Conservation (phyloP, 768 basidiomycete species). For the Erythrobasidium yunnanense region DNA sequence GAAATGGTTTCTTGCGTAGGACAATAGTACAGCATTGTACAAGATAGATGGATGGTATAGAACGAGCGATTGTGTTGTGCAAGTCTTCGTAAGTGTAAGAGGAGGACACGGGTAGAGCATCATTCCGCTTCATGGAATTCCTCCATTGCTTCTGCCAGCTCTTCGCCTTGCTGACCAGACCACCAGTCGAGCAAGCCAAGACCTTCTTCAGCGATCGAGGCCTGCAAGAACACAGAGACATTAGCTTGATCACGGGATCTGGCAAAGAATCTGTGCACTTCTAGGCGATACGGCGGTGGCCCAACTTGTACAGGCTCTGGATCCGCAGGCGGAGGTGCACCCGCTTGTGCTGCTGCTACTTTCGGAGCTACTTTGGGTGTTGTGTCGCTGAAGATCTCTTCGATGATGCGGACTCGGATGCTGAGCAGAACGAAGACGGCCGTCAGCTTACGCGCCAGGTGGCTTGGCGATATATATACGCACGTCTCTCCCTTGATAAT, state of each 20-base stretch:
- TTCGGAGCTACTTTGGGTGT: slow-evolving; percentile 31
- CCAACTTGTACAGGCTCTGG: slow-evolving; percentile 24
- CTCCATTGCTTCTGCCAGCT: slow-evolving; percentile 34
- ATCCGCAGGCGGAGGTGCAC: neutral
- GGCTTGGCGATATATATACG: neutral
- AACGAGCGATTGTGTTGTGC: too few species aligned
- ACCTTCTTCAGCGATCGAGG: slow-evolving; percentile 43
- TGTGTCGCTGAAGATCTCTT: slow-evolving; percentile 36
- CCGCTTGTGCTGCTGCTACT: neutral
- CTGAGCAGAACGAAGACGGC: slow-evolving; percentile 4
- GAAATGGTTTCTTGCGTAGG: too few species aligned
- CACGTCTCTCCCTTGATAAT: slow-evolving; percentile 30
- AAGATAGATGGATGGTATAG: too few species aligned
- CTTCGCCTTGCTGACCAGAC: slow-evolving; percentile 37
- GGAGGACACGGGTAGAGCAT: neutral
- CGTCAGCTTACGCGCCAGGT: neutral
- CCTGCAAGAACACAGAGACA: slow-evolving; percentile 31
- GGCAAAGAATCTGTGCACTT: slow-evolving; percentile 35
- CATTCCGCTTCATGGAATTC: slow-evolving; percentile 29
- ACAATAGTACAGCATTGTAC: too few species aligned
- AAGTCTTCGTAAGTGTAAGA: neutral
- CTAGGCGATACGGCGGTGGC: slow-evolving; percentile 39
- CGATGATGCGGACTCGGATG: slow-evolving; percentile 35
- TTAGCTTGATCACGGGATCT: neutral
- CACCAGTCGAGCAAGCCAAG: slow-evolving; percentile 44